Conservation (phyloP, 192 early-diverging fungal genomes). For the Helicostylum pulchrum region DNA sequence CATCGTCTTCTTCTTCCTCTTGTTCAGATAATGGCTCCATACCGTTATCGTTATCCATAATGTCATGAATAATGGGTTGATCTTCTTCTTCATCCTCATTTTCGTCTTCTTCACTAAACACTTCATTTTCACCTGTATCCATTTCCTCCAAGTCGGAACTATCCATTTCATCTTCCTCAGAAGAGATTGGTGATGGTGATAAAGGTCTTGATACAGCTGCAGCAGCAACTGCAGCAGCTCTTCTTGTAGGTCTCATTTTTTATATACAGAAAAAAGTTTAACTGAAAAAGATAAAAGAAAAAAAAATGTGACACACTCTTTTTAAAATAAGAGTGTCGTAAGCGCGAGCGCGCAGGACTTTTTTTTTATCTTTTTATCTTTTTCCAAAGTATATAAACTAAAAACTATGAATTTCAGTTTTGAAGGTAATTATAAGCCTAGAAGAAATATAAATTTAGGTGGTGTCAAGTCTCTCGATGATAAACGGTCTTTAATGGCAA, state of each 20-base stretch:
- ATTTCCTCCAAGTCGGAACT: constrained; percentile 19
- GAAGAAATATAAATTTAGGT: constrained; percentile 80
- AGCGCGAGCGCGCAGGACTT: neutral
- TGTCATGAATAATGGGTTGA: constrained; percentile 16
- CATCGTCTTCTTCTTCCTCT: constrained; percentile 22
- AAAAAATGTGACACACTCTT: neutral
- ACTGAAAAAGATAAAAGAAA: neutral
- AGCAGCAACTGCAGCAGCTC: neutral
- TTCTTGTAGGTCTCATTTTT: constrained; percentile 17
- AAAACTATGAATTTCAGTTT: constrained; percentile 54
- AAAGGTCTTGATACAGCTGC: neutral
- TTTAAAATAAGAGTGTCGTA: neutral
- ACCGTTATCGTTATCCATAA: neutral
- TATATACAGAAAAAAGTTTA: neutral
- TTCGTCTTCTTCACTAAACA: constrained; percentile 19
- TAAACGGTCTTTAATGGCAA: constrained; percentile 60
- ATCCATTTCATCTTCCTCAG: constrained; percentile 11
- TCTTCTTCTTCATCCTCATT: constrained; percentile 27
- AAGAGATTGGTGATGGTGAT: constrained; percentile 8
- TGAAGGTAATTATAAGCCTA: constrained; percentile 76
- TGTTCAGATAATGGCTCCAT: constrained; percentile 20
- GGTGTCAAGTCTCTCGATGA: constrained; percentile 66
- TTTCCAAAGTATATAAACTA: neutral
- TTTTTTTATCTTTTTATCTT: constrained; percentile 9
- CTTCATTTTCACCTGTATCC: constrained; percentile 14